Conservation (phyloP, 495 filamentous ascomycete species). For the Daldinia childiae region DNA sequence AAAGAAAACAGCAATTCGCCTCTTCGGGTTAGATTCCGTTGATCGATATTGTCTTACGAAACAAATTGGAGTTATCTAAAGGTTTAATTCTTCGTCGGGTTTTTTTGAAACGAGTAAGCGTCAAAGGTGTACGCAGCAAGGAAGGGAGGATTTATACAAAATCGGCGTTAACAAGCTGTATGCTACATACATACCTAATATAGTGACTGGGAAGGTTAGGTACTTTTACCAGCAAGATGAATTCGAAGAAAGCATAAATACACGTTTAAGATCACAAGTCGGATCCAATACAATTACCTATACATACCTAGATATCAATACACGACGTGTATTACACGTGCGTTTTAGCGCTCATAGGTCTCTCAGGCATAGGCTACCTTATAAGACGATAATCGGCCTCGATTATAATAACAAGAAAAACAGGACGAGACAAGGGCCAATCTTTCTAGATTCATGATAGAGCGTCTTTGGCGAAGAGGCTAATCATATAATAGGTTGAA, state of each 20-base stretch:
- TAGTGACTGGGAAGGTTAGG: neutral
- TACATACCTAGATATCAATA: too few species aligned
- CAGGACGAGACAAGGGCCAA: neutral
- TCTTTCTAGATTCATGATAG: neutral
- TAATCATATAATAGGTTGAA: neutral
- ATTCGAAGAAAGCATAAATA: too few species aligned
- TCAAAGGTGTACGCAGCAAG: neutral
- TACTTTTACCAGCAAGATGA: neutral
- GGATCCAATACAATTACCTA: too few species aligned
- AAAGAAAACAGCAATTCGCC: conserved; percentile 40
- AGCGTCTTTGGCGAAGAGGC: neutral
- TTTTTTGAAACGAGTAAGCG: conserved; percentile 20
- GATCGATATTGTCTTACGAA: conserved; percentile 39
- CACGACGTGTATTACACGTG: too few species aligned
- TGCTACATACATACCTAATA: neutral
- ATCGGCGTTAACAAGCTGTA: neutral
- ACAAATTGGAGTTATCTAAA: conserved; percentile 23
- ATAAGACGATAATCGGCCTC: neutral
- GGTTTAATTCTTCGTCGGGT: conserved; percentile 17
- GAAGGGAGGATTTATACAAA: neutral
- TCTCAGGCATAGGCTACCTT: neutral
- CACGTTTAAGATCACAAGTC: too few species aligned
- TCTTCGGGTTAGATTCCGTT: conserved; percentile 41
- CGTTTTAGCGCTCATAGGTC: too few species aligned
- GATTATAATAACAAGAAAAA: neutral